Evolutionary conservation across 305 asterid species (phyloP), one percentile per base, ranked within the genome.

Genomic region (Fraxinus angustifolia): DNA sequence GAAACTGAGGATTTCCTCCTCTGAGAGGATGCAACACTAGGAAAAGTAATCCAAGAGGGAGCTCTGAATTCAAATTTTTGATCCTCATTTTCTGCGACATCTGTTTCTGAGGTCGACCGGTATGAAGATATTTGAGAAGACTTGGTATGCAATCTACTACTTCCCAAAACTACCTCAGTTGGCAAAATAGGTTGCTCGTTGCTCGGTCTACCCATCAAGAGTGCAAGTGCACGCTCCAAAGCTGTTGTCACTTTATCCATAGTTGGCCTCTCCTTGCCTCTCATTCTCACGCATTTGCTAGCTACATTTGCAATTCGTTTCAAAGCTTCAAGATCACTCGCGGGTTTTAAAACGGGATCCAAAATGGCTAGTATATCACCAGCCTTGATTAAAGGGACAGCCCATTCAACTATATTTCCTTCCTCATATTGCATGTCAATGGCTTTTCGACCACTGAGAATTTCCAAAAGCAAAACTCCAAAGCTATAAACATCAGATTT

Each of bases 331-430:
- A 82, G 62, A 75, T 87, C 87, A 16, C 83, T 78, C 11, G 91
- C 89, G 14, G 70, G 77, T 78, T 83, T 87, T 56, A 88, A 71
- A 65, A 58, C 60, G 10, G 91, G 91, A 76, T 88, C 91, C 19
- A 88, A 70, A 28, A 87, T 80, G 48, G 87, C 76, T 30, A 83
- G 83, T 48, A 87, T 68, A 19, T 87, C 89, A 19, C 91, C 91
- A 1, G 87, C 81, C 81, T 87, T 87, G 68, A 88, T 85, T 79
- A 83, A 53, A 36, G 91, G 91, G 33, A 83, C 90, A 23, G 90
- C 91, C 91, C 91, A 88, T 78, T 88, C 91, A 7, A 88, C 91
- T 42, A 88, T 75, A 79, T 88, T 88, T 28, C 91, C 91, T 80
- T 85, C 90, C 79, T 88, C 90, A 14, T 65, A 88, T 76, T 88